Evolutionary conservation across 306 rosid species (phyloP), one percentile per base, ranked within the genome.

Genomic region (Casuarina equisetifolia): DNA sequence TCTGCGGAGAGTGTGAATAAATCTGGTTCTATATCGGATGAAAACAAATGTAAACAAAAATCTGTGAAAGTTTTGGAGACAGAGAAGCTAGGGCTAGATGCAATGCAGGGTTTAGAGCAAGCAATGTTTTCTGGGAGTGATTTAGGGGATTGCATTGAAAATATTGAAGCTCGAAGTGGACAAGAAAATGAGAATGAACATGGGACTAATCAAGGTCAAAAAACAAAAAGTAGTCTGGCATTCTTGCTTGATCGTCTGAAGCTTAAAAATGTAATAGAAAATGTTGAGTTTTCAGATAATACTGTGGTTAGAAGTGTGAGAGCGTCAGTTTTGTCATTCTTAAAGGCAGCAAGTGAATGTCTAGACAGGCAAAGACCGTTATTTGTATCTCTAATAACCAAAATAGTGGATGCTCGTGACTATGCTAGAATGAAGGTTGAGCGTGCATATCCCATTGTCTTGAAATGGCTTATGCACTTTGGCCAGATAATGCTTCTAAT

Each of bases 401-500:
- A 59, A 13, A 38, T 67, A 53, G 78, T 80, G 20, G 79, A 74
- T 67, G 86, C 83, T 52, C 39, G 73, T 82, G 87, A 73, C 38
- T 74, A 69, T 86, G 74, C 83, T 49, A 83, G 81, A 82, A 82
- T 82, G 71, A 91, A 85, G 85, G 42, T 85, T 84, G 75, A 80
- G 85, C 84, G 32, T 85, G 91, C 89, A 49, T 96, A 93, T 88
- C 98, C 98, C 9, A 44, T 89, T 74, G 84, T 89, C 77, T 75
- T 84, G 85, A 90, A 81, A 77, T 87, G 92, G 94, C 82, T 96
- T 78, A 77, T 86, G 81, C 91, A 90, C 74, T 54, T 93, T 35
- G 98, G 90, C 76, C 86, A 82, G 70, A 71, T 93, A 74, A 6
- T 91, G 85, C 87, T 96, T 85, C 89, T 96, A 48, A 64, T 96